phyloP scores from a whole-genome alignment of 2,329 filamentous ascomycete genomes.

The Neurospora sp. region DNA sequence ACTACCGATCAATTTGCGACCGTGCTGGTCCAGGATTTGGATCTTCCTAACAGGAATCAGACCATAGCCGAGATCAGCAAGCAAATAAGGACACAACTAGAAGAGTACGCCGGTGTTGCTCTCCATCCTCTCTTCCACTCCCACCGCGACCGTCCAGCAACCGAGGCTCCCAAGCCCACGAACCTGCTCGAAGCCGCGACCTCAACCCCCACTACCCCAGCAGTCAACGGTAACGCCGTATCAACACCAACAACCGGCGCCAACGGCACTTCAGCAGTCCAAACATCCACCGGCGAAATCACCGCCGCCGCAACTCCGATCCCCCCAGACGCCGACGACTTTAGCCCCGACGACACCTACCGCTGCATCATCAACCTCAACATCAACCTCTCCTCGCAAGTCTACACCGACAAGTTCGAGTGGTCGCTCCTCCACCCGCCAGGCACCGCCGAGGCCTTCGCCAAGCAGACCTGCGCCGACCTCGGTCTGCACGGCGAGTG shows the following conservation, averaged over 20 bases:
- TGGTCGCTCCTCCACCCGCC: constrained; percentile 92
- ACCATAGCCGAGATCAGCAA: constrained; percentile 77
- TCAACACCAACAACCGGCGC: constrained; percentile 25
- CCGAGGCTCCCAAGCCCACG: constrained; percentile 22
- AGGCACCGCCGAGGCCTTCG: constrained; percentile 85
- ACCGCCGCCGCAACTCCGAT: constrained; percentile 61
- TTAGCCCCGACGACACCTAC: constrained; percentile 90
- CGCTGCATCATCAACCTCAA: constrained; percentile 85
- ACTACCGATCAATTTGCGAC: constrained; percentile 96
- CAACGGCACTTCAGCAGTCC: constrained; percentile 10
- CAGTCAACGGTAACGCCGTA: constrained; percentile 41
- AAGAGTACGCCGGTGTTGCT: constrained; percentile 92
- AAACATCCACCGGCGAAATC: constrained; percentile 34
- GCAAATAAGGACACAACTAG: constrained; percentile 88
- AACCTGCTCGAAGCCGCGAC: constrained; percentile 12
- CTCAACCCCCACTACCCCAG: constrained; percentile 25
- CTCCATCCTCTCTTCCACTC: constrained; percentile 85
- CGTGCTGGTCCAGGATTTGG: constrained; percentile 81
- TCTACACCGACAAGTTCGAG: constrained; percentile 96
- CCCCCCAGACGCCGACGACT: constrained; percentile 56
- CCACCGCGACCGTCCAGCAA: constrained; percentile 26
- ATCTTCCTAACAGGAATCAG: constrained; percentile 65
- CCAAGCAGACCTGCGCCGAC: constrained; percentile 86
- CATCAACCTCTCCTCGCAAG: constrained; percentile 80
- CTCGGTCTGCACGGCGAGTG: constrained; percentile 85